Conservation (phyloP, 805 yeast species). For the Zygotorulaspora sp. region DNA sequence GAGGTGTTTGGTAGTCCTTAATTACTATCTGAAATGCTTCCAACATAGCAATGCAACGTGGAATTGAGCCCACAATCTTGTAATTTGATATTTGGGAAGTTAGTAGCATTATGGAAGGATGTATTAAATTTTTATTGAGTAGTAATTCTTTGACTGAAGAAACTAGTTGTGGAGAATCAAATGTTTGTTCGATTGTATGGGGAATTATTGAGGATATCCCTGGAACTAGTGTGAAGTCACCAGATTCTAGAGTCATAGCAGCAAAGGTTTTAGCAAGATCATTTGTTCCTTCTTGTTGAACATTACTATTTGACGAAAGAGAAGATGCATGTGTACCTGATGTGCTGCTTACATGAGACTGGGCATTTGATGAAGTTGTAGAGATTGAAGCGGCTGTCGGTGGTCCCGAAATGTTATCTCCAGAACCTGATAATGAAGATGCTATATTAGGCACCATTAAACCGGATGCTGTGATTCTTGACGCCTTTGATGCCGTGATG, state of each 20-base stretch:
- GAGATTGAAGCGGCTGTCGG: conserved; percentile 7
- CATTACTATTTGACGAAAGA: conserved; percentile 6
- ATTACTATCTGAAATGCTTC: conserved; percentile 79
- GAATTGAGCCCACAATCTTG: conserved; percentile 83
- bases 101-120: conserved; percentile 75
- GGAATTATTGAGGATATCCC: conserved; percentile 41
- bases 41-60: conserved; percentile 80
- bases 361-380: conserved; percentile 5
- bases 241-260: conserved; percentile 24
- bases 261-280: conserved; percentile 29
- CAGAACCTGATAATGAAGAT: conserved; percentile 25
- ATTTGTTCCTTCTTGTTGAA: conserved; percentile 16
- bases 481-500: conserved; percentile 30
- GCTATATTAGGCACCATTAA: conserved; percentile 33
- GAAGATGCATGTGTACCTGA: conserved; percentile 2
- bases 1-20: conserved; percentile 76
- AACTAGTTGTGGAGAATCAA: conserved; percentile 27
- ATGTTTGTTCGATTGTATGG: conserved; percentile 37
- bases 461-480: conserved; percentile 36
- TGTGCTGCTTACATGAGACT: conserved; percentile 1
- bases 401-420: conserved; percentile 18
- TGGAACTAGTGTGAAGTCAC: conserved; percentile 36
- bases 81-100: conserved; percentile 79
- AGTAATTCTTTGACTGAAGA: conserved; percentile 33
- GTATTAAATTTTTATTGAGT: conserved; percentile 53